phyloP scores from a whole-genome alignment of 345 rosid genomes.

The Lepidium africanum region DNA sequence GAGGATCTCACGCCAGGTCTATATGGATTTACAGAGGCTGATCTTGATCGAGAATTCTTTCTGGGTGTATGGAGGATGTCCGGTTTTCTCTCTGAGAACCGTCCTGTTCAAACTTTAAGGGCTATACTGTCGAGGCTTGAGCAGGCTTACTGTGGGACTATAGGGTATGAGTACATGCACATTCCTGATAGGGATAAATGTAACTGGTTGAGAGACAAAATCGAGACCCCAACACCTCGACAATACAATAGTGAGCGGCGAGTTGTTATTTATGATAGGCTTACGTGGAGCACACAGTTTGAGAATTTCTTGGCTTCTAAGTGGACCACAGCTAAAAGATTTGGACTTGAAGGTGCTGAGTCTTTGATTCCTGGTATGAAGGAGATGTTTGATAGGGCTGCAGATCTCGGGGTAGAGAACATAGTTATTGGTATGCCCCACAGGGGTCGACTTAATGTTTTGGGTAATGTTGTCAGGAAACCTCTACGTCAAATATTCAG shows the following conservation, averaged over 20 bases:
- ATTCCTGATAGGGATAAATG: slow-evolving; percentile 74
- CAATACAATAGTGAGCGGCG: slow-evolving; percentile 64
- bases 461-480: slow-evolving; percentile 75
- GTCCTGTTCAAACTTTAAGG: slow-evolving; percentile 75
- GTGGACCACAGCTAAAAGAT: slow-evolving; percentile 83
- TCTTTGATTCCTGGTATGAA: slow-evolving; percentile 87
- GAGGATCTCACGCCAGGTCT: slow-evolving; percentile 61
- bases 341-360: slow-evolving; percentile 92
- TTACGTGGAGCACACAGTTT: slow-evolving; percentile 76
- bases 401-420: slow-evolving; percentile 79
- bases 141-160: slow-evolving; percentile 82
- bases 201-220: slow-evolving; percentile 82
- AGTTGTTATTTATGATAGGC: slow-evolving; percentile 70
- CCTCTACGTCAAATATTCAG: slow-evolving; percentile 78
- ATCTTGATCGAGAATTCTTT: slow-evolving; percentile 74
- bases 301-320: slow-evolving; percentile 83
- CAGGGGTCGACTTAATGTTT: slow-evolving; percentile 70
- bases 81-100: slow-evolving; percentile 77
- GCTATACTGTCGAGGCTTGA: slow-evolving; percentile 67
- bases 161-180: slow-evolving; percentile 81
- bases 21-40: slow-evolving; percentile 63
- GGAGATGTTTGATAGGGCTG: slow-evolving; percentile 77
- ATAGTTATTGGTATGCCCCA: slow-evolving; percentile 81
- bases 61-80: slow-evolving; percentile 77
- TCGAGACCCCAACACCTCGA: slow-evolving; percentile 72